Evolutionary conservation across 2,329 filamentous ascomycete species (phyloP), one percentile per base, ranked within the genome.

Genomic region (Endoconidiophora laricicola): DNA sequence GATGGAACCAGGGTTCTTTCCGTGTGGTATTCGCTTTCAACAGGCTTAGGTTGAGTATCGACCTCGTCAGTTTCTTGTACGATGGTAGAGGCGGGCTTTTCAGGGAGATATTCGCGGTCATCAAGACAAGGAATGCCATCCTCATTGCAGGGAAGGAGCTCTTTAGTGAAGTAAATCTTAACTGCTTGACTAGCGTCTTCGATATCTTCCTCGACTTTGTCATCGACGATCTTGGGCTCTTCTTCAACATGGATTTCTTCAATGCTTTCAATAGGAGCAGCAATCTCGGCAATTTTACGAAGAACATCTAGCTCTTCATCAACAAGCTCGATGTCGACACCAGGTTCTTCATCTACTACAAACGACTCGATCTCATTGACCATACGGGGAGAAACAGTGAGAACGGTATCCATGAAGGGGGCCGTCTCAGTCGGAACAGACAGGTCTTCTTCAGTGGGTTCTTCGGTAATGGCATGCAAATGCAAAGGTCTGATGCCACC

Each of bases 1-100:
- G 44, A 52, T 9, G 49, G 44, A n/a, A 52, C 39, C 23, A 50
- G 33, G 4, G 48, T 22, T 36, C 6, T 46, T 23, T 16, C 3
- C 22, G 2, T 36, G 10, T 22, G 5, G 16, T 10, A 42, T 16
- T 38, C 6, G 16, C 43, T 43, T 16, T 33, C 6, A 16, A n/a
- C 18, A 14, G 16, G 12, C 16, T 46, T 14, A 10, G 20, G 9
- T 18, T 39, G 20, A 22, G 20, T 6, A 14, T 9, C n/a, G 26
- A 16, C 14, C 14, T 48, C 46, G 2, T 33, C 6, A 14, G 10
- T 23, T 18, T 44, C 38, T 22, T 46, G 5, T 10, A 46, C 7
- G 20, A 7, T 9, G 0, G 26, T 36, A 6, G 23, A n/a, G 26
- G 26, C 46, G 4, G 46, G 46, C 37, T 48, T 36, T 6, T 26